Evolutionary conservation across 768 basidiomycete species (phyloP).

Genomic region (Pleurotus pulmonarius): DNA sequence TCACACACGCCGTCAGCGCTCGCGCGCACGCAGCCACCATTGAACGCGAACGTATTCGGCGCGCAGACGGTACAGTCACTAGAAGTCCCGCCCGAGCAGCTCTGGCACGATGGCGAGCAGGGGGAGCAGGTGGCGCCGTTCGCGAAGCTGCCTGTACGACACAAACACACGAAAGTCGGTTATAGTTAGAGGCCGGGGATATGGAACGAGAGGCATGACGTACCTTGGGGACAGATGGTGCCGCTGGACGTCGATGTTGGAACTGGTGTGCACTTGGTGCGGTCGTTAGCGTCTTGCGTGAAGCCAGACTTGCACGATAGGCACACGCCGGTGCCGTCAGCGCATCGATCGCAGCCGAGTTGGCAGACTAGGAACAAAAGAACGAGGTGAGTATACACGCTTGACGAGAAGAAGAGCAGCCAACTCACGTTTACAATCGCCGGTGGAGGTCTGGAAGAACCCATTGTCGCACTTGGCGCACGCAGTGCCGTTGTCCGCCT

Average conservation of each 20-base stretch:
- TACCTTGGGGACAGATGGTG: conserved; percentile 58
- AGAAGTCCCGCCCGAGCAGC: conserved; percentile 61
- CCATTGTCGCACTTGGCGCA: conserved; percentile 63
- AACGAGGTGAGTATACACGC: too few relatives aligned
- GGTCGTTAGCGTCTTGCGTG: conserved; percentile 57
- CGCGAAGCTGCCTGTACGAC: conserved; percentile 33
- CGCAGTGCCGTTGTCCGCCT: conserved; percentile 57
- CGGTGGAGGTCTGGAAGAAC: conserved; percentile 55
- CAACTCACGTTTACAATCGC: conserved; percentile 55
- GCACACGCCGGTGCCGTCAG: conserved; percentile 63
- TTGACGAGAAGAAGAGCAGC: too few relatives aligned
- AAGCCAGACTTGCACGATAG: conserved; percentile 67
- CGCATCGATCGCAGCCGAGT: conserved; percentile 63
- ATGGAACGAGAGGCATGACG: conserved; percentile 10
- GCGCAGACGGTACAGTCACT: conserved; percentile 71
- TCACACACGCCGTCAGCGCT: conserved; percentile 68
- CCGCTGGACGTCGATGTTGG: conserved; percentile 50
- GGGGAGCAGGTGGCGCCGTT: conserved; percentile 46
- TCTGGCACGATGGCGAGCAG: conserved; percentile 63
- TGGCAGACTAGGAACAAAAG: conserved; percentile 42
- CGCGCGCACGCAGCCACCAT: conserved; percentile 65
- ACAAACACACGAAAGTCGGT: not conserved
- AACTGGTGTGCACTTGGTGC: conserved; percentile 58
- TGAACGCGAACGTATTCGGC: conserved; percentile 51
- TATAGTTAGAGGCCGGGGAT: too few relatives aligned